Base-by-base conservation (phyloP, 2,329 filamentous ascomycete species). In the Hypoxylon rubiginosum region DNA sequence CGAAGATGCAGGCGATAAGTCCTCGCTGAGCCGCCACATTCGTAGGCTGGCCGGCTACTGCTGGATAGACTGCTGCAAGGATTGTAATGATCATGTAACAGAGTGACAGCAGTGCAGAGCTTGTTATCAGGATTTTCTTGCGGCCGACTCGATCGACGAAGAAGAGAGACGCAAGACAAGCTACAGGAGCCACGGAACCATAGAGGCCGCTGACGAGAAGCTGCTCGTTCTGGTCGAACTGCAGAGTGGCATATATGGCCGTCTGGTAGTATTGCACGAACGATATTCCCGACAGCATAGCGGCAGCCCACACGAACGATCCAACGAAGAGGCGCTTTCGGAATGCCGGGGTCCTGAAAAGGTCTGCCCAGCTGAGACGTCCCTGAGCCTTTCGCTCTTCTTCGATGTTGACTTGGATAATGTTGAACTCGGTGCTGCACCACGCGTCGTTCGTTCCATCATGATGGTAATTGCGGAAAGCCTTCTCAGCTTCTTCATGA, bases 261-360 rank as follows among this genome's bases (percentile, higher is more conserved):
- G 79, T 81, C 66, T 81, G 79, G 56, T 78, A 81, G 32, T 81
- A 81, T 66, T 81, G 79, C 1, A 81, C 80, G n/a, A 81, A 81
- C 0, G 78, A 80, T 34, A 81, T 81, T 0, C 79, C 79, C 0
- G 78, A 79, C 1, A 81, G 32, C 79, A 81, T 81, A 1, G 79
- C 79, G 0, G 79, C 79, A 0, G 78, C 79, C 79, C 79, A 81
- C 0, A 81, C 79, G 13, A 81, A 81, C 0, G 76, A 75, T 0
- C 79, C 79, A 0, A 81, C 78, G 41, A 81, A 81, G 1, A 81
- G 73, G 0, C 79, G 70, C 28, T 74, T 79, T 49, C 79, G 69
- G 58, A 81, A 81, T 0, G 78, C 65, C 0, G 76, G 72, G 0
- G 76, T 80, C 32, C 69, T 75, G 49, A 79, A 56, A 1, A 81